Evolutionary conservation across 2,329 filamentous ascomycete genomes (phyloP).

Genomic region (Geosmithia morbida): DNA sequence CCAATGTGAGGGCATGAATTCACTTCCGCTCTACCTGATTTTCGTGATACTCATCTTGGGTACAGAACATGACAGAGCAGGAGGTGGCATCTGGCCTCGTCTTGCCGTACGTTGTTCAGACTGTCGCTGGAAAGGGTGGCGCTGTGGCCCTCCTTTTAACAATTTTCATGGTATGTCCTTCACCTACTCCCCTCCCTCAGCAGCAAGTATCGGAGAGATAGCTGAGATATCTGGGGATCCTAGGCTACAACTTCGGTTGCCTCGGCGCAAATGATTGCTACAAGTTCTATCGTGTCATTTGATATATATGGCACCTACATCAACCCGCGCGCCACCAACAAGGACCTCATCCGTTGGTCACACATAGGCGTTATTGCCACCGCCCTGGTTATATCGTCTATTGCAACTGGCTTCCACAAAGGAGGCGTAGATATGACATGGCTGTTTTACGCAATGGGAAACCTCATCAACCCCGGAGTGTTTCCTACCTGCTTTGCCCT

Average conservation of each 20-base stretch:
- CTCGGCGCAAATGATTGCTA: conserved; percentile 36
- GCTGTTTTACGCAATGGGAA: conserved; percentile 25
- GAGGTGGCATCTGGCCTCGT: conserved; percentile 57
- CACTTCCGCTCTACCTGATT: too few species aligned
- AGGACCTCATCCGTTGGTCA: conserved; percentile 33
- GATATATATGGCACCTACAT: conserved; percentile 37
- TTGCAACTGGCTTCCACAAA: conserved; percentile 37
- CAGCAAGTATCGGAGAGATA: too few species aligned
- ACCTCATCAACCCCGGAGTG: conserved; percentile 34
- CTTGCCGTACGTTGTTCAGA: conserved; percentile 54
- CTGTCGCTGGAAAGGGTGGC: conserved; percentile 55
- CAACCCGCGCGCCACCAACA: conserved; percentile 27
- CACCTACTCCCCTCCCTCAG: too few species aligned
- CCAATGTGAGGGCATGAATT: too few species aligned
- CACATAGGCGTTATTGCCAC: conserved; percentile 39
- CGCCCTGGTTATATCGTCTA: conserved; percentile 31
- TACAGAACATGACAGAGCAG: conserved; percentile 31
- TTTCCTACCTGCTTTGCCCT: conserved; percentile 38
- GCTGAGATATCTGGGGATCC: too few species aligned
- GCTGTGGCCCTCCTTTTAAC: conserved; percentile 53
- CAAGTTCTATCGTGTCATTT: conserved; percentile 37
- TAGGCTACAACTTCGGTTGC: conserved; percentile 43
- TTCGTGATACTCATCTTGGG: not conserved
- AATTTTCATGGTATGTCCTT: conserved; percentile 47
- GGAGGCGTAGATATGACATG: conserved; percentile 37